Conservation (phyloP, 176 grass and related monocot species). For the Carex kokanica region DNA sequence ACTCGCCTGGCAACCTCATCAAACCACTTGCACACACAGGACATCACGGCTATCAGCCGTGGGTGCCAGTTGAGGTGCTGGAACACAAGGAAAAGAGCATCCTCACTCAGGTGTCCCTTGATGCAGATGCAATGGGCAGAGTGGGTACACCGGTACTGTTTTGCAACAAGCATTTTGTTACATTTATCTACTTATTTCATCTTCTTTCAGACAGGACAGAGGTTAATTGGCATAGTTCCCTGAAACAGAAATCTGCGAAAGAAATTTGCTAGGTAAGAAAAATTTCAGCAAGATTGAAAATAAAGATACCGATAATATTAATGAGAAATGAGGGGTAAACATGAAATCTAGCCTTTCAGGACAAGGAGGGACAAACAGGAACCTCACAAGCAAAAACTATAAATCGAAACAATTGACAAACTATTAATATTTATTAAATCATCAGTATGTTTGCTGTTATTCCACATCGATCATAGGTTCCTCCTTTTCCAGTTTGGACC, state of each 20-base stretch:
- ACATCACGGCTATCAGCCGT: slow-evolving; percentile 71
- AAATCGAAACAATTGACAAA: not conserved
- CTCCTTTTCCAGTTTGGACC: not conserved
- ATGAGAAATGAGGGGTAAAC: not conserved
- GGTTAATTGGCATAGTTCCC: not conserved
- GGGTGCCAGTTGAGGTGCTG: slow-evolving; percentile 95
- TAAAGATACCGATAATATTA: not conserved
- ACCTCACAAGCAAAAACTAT: not conserved
- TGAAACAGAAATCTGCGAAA: not conserved
- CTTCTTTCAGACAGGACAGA: not conserved
- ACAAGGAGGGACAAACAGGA: not conserved
- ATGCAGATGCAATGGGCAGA: slow-evolving; percentile 73
- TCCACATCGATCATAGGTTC: not conserved
- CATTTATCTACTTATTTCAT: slow-evolving; percentile 13
- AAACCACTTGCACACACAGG: slow-evolving; percentile 99
- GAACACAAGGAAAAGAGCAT: slow-evolving; percentile 85
- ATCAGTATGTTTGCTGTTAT: not conserved
- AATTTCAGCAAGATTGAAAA: not conserved
- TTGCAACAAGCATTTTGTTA: slow-evolving; percentile 58
- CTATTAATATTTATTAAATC: not conserved
- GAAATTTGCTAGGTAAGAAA: not conserved
- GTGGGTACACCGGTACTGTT: slow-evolving; percentile 93
- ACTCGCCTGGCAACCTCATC: slow-evolving; percentile 78
- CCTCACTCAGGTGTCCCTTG: slow-evolving; percentile 89
- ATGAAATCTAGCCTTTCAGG: not conserved